Evolutionary conservation across 2,329 filamentous ascomycete species (phyloP).

Genomic region (Apiospora hydei): DNA sequence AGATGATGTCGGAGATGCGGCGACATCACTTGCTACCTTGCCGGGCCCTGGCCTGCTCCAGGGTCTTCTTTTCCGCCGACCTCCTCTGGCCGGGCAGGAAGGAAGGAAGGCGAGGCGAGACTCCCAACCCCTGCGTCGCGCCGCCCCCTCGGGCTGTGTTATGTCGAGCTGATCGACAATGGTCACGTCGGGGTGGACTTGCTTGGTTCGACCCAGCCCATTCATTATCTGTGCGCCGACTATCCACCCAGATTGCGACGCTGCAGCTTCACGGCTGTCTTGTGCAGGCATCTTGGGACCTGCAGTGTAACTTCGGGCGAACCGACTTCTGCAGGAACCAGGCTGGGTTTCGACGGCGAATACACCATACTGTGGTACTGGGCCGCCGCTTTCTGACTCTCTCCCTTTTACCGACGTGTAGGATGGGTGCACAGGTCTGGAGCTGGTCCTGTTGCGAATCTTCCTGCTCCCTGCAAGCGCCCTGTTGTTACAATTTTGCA

Average conservation of each 20-base stretch:
- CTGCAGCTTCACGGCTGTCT: neutral
- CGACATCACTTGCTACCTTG: neutral
- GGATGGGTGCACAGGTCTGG: too few species aligned
- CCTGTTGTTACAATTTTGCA: neutral
- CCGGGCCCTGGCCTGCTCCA: neutral
- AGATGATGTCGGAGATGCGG: neutral
- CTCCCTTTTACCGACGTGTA: neutral
- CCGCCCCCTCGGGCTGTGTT: neutral
- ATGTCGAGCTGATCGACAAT: neutral
- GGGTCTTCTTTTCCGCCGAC: neutral
- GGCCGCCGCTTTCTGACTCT: neutral
- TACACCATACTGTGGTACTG: too few species aligned
- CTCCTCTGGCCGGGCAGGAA: neutral
- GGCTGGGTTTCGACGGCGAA: neutral
- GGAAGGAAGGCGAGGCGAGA: neutral
- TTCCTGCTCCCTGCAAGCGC: too few species aligned
- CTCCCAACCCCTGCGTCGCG: neutral
- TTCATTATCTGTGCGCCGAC: neutral
- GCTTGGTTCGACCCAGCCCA: neutral
- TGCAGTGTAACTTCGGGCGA: neutral
- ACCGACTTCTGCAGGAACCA: neutral
- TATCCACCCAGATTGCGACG: neutral
- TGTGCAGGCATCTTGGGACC: neutral
- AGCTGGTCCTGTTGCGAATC: neutral
- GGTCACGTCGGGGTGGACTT: neutral